Evolutionary conservation across 768 basidiomycete genomes (phyloP).

Genomic region (Neoboletus subvelutipes): DNA sequence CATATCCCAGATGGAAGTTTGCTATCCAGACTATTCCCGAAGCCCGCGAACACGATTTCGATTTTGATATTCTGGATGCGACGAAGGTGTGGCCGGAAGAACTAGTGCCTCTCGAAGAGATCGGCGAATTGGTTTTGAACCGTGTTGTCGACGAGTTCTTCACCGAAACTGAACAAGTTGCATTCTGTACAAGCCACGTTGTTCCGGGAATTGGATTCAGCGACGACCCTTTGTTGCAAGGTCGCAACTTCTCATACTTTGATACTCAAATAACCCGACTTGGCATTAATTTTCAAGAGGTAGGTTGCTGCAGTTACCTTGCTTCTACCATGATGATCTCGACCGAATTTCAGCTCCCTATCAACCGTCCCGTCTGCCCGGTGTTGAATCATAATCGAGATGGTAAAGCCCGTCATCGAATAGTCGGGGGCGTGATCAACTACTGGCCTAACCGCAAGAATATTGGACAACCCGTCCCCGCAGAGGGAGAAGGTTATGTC

Average conservation of each 20-base stretch:
- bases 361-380: slow-evolving; percentile 79
- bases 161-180: slow-evolving; percentile 84
- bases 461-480: slow-evolving; percentile 46
- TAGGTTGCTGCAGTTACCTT: slow-evolving; percentile 19
- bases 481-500: slow-evolving; percentile 53
- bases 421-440: slow-evolving; percentile 59
- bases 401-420: slow-evolving; percentile 55
- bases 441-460: slow-evolving; percentile 82
- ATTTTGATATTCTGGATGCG: slow-evolving; percentile 85
- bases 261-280: slow-evolving; percentile 83
- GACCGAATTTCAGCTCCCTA: slow-evolving; percentile 56
- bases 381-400: slow-evolving; percentile 69
- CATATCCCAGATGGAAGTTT: slow-evolving; percentile 75
- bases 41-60: slow-evolving; percentile 74
- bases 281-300: slow-evolving; percentile 78
- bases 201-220: slow-evolving; percentile 71
- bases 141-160: slow-evolving; percentile 74
- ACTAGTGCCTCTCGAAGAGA: slow-evolving; percentile 68
- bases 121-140: slow-evolving; percentile 73
- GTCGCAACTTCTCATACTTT: slow-evolving; percentile 83
- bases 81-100: slow-evolving; percentile 89
- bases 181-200: slow-evolving; percentile 70
- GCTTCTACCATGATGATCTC: not conserved
- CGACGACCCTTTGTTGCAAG: slow-evolving; percentile 79
- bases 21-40: slow-evolving; percentile 66